Base-by-base conservation (phyloP, 2,329 filamentous ascomycete species). In the Sarocladium strictum region DNA sequence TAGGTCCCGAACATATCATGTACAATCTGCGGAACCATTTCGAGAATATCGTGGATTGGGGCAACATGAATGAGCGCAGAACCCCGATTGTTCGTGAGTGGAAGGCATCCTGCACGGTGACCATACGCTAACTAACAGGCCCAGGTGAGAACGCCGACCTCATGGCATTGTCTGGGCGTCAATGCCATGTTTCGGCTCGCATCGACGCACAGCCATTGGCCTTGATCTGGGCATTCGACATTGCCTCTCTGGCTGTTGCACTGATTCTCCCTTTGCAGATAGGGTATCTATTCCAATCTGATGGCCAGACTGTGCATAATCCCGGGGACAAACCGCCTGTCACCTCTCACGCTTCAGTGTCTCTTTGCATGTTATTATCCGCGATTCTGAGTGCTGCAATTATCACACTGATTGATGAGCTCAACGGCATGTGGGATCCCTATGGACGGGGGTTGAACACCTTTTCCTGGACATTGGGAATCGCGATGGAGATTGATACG, bases 401-500 rank as follows among this genome's bases (percentile, higher is more conserved):
- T 3, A 53, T 63, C 40, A 58, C 57, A 2, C 19, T 64, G 1
- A 52, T 65, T 9, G 27, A 56, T 2, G 63, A 66, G 53, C 57
- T 65, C 35, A 61, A 59, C 58, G 15, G 53, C 7, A 56, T 65
- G 53, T 66, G 64, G 64, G 59, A 66, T 53, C 64, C 65, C 0
- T 61, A 59, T 33, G 49, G 55, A 9, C 45, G 19, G 12, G 59
- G 58, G 1, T 50, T 62, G 9, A 66, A 66, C 32, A 60, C 53
- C 21, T 61, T 58, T 45, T 47, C 59, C 15, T 67, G 62, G 61
- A 63, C 62, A 1, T 54, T 65, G 17, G 62, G 62, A 2, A 58
- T 66, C n/a, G 65, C 64, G 2, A 59, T 33, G 11, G 65, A 66
- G 41, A 58, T 66, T 53, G 64, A 66, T 54, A 55, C 56, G 21